Base-by-base conservation (phyloP, 768 basidiomycete genomes). In the Chiua virens region DNA sequence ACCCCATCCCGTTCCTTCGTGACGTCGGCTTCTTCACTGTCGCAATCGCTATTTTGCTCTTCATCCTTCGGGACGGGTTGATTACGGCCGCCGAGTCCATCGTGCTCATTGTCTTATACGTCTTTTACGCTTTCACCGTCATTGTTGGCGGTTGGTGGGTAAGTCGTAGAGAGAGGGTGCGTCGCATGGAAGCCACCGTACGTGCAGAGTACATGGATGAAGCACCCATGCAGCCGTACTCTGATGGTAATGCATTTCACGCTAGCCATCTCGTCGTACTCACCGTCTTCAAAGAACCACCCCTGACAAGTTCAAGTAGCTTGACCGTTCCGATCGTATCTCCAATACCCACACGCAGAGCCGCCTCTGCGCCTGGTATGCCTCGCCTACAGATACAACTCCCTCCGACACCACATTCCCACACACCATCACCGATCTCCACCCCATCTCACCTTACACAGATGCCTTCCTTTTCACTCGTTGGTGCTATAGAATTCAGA, bases 401-500 rank as follows among this genome's bases (percentile, higher is more conserved):
- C 4, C 74, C 79, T 9, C 64, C 63, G 28, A 73, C 71, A 18
- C 65, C 79, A 9, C 70, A 72, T 47, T 59, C 64, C 9, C 77
- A 74, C 22, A 75, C 81, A 8, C 74, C 81, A 13, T 81, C 86
- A 2, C 79, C 82, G 7, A 63, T 75, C 8, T 71, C 66, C 22
- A 53, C 64, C 0, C 53, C 76, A 21, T 52, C 73, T 56, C 68
- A 70, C 21, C 67, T 74, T 34, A 67, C 70, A 10, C 80, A 82
- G 53, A 79, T 92, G 70, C 89, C 88, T 3, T 90, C 88, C 0
- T 92, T 92, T 61, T 98, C 96, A 3, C 80, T 99, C 2, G 81
- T 98, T 5, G 92, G 96, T 9, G 97, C 97, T 0, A 80, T 99
- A 39, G 97, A 99, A 69, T 99, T 99, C 71, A 80, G 94, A 17